Percentiles rank a stretch among this genome's conserved stretches.
Evolutionary conservation across 352 stramenopile species (phyloP).

Genomic region (Pythium periplocum): DNA sequence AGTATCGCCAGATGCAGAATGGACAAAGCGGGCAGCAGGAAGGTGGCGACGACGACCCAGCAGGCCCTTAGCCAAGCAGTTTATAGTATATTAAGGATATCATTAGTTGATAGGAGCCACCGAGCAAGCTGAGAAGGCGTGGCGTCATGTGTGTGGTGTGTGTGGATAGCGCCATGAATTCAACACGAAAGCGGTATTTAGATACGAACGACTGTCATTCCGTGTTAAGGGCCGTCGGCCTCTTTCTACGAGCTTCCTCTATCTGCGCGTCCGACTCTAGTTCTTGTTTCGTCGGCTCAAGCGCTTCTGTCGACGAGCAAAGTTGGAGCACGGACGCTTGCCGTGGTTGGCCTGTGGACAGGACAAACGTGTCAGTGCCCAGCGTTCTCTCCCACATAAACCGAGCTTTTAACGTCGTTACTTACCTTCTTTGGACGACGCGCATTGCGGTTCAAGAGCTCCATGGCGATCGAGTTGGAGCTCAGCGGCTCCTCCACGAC

Average conservation of each 20-base stretch:
- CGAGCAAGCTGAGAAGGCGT: too few species aligned
- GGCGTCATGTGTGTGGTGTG: too few species aligned
- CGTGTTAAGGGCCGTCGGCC: not conserved
- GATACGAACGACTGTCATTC: too few species aligned
- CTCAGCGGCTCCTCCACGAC: slow-evolving; percentile 39
- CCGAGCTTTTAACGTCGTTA: not conserved
- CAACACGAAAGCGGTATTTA: too few species aligned
- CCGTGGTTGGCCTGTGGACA: slow-evolving; percentile 71
- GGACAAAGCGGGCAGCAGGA: slow-evolving; percentile 27
- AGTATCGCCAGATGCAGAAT: slow-evolving; percentile 82
- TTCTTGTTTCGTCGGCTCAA: slow-evolving; percentile 40
- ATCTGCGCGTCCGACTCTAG: slow-evolving; percentile 1
- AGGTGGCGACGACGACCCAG: slow-evolving; percentile 14
- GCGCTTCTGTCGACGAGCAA: slow-evolving; percentile 72
- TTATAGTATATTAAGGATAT: too few species aligned
- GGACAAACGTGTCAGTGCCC: not conserved
- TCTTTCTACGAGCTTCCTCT: slow-evolving; percentile 1
- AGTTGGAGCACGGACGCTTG: slow-evolving; percentile 82
- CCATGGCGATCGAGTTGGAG: slow-evolving; percentile 48
- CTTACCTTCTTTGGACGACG: slow-evolving; percentile 76
- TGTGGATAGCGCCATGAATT: too few species aligned
- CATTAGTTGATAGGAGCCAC: too few species aligned
- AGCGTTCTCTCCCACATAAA: too few species aligned
- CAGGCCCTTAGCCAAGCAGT: slow-evolving; percentile 4
- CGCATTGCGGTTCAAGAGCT: slow-evolving; percentile 79